phyloP scores from a whole-genome alignment of 2,329 filamentous ascomycete genomes.

The Leptographium lundbergii region DNA sequence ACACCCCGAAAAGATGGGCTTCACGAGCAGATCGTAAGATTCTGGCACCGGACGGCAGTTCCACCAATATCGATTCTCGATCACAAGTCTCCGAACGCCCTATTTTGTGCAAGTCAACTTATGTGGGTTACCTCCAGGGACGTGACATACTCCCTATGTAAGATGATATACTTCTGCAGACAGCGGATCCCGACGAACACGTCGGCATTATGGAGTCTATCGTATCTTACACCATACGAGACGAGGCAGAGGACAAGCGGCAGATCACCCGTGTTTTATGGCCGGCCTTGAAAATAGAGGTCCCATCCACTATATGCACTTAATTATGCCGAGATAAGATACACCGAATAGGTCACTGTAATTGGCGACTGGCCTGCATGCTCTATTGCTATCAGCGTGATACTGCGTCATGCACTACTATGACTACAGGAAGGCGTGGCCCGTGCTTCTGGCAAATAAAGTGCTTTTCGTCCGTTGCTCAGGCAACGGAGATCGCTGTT shows the following conservation, averaged over 20 bases:
- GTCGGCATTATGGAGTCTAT: no score
- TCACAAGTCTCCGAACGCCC: background rate
- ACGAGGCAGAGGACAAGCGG: background rate
- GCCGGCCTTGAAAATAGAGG: background rate
- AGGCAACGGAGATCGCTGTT: constrained; percentile 1
- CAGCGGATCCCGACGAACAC: no score
- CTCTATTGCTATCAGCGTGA: background rate
- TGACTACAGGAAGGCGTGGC: background rate
- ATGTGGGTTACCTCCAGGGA: background rate
- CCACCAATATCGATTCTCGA: background rate
- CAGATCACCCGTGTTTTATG: background rate
- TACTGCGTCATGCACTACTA: background rate
- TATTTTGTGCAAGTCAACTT: background rate
- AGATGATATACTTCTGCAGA: no score
- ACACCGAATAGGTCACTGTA: background rate
- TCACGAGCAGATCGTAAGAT: background rate
- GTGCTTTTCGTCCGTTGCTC: constrained; percentile 7
- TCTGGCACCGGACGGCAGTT: background rate
- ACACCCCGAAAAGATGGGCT: background rate
- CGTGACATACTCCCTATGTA: background rate
- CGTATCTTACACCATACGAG: no score
- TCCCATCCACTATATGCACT: background rate
- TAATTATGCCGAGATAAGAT: background rate
- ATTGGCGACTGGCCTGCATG: background rate
- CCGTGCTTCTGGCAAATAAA: constrained; percentile 5